Evolutionary conservation across 1,284 basidiomycete genomes (phyloP), one percentile per base, ranked within the genome.

Genomic region (Marasmius oreades): DNA sequence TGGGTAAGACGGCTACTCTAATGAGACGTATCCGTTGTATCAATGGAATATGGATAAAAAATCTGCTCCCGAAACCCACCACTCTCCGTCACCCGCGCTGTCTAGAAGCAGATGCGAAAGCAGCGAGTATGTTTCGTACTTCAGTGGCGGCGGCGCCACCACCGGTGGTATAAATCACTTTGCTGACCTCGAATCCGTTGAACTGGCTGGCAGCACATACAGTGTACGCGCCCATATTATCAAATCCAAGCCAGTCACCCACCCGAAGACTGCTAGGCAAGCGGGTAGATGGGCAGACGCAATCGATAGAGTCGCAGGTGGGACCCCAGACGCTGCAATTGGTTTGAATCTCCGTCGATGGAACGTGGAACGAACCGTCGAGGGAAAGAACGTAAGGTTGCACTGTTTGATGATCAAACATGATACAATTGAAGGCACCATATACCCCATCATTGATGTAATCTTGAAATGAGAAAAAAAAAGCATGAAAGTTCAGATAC

Each of bases 391-490:
- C 90, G 70, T 92, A 87, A 42, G 93, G 93, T 66, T 89, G 82
- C 18, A 92, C 89, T 59, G 86, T 82, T 69, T 94, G 92, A 74
- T 95, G 94, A 74, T 96, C 93, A 72, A 95, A 96, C 68, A 96
- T 78, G 73, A 93, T 92, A 73, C 93, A 95, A 82, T 99, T 98
- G 84, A 99, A 98, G 20, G 96, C 92, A 54, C 96, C 95, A 73
- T 99, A 99, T 42, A 98, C 93, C 46, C 95, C 95, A 71, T 97
- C 95, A 75, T 95, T 97, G 82, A 97, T 93, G 78, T 97, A 98
- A 77, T 96, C 92, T 94, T 60, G 46, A 22, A 61, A 26, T 64
- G 55, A 46, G 52, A 56, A 61, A 51, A 45, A 43, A 46, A 6
- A 22, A 47, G 53, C 51, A 53, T 10, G 28, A 39, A 55, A 65